phyloP scores from a whole-genome alignment of 768 basidiomycete genomes.

The Lentinula guzmanii region DNA sequence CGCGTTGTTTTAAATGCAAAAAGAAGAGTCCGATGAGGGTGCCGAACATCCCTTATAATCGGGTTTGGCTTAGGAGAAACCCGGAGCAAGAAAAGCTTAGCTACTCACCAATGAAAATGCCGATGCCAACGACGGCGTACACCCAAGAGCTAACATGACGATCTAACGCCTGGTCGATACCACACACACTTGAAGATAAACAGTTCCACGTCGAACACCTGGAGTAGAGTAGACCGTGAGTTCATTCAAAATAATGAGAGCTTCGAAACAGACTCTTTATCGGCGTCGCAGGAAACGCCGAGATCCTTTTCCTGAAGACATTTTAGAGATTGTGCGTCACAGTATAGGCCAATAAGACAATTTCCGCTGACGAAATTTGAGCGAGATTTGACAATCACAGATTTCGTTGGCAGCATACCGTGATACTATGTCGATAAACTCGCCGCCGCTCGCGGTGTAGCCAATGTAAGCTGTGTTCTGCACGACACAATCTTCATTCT shows the following conservation, averaged over 20 bases:
- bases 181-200: constrained; percentile 53
- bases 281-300: constrained; percentile 53
- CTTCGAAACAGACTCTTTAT: constrained; percentile 46
- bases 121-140: constrained; percentile 63
- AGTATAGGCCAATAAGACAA: constrained; percentile 69
- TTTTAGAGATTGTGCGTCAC: constrained; percentile 51
- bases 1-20: constrained; percentile 66
- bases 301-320: constrained; percentile 57
- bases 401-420: constrained; percentile 38
- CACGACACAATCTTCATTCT: constrained; percentile 54
- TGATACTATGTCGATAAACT: constrained; percentile 77
- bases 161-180: constrained; percentile 49
- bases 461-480: constrained; percentile 81
- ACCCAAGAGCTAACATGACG: constrained; percentile 63
- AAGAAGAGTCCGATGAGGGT: constrained; percentile 65
- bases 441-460: constrained; percentile 44
- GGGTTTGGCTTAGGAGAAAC: not conserved
- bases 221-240: not conserved
- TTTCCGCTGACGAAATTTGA: constrained; percentile 45
- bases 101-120: constrained; percentile 64
- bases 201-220: constrained; percentile 82
- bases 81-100: not conserved
- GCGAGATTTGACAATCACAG: not conserved
- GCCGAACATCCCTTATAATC: constrained; percentile 59
- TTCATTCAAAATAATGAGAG: not conserved